phyloP scores from a whole-genome alignment of 345 rosid species.

The Lumnitzera littorea region DNA sequence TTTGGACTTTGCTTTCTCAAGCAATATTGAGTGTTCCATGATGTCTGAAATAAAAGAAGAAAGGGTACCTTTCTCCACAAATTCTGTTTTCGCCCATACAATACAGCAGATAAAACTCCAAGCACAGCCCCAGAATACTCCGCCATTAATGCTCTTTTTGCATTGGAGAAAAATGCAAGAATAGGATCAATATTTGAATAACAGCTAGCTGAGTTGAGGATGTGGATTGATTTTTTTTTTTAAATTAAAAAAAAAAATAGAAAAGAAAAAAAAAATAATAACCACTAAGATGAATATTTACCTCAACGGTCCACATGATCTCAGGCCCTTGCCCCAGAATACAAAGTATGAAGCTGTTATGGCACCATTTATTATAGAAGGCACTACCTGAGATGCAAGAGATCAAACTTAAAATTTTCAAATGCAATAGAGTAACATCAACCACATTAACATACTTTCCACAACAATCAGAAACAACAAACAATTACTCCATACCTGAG shows the following conservation, averaged over 20 bases:
- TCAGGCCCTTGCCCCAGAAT: constrained; percentile 92
- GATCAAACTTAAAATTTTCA: constrained; percentile 1
- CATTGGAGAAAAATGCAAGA: constrained; percentile 8
- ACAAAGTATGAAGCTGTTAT: constrained; percentile 89
- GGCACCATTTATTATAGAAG: constrained; percentile 84
- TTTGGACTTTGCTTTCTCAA: too few species aligned
- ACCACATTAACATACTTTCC: neutral
- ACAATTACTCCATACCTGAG: constrained; percentile 44
- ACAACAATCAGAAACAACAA: neutral
- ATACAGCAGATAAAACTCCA: constrained; percentile 87
- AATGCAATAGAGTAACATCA: neutral
- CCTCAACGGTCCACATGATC: constrained; percentile 94
- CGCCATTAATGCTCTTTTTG: constrained; percentile 66
- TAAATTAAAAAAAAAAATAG: neutral
- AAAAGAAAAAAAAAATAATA: neutral
- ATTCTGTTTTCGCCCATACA: constrained; percentile 69
- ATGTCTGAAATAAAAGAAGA: constrained; percentile 1
- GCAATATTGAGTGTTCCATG: too few species aligned
- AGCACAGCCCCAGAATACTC: constrained; percentile 99
- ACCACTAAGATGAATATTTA: constrained; percentile 20
- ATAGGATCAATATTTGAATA: neutral
- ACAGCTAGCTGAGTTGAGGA: neutral
- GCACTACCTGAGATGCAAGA: constrained; percentile 62
- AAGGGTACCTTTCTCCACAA: constrained; percentile 80
- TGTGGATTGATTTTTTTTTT: neutral